Evolutionary conservation across 2,329 filamentous ascomycete species (phyloP), one percentile per base, ranked within the genome.

Genomic region (Orbilia blumenaviensis): DNA sequence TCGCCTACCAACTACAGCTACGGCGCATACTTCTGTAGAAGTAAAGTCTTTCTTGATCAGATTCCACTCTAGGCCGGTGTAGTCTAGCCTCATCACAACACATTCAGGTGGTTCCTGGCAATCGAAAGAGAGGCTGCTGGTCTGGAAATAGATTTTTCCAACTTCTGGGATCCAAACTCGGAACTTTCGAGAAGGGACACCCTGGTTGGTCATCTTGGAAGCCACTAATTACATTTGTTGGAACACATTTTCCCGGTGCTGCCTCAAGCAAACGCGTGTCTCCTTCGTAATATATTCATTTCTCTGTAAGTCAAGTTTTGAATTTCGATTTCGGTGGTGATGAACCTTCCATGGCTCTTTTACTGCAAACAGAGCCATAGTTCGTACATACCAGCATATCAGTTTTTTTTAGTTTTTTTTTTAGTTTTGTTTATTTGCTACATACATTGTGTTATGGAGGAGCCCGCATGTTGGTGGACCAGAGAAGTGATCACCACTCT

Each of bases 141-240:
- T 23, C 42, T 36, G 25, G 60, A 48, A 63, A 63, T 48, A 63
- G 60, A 46, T 42, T 41, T 63, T 23, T 34, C 38, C 54, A 42
- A 14, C 36, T 16, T 27, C 36, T 12, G 36, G 2, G 48, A 54
- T 29, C 64, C 41, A 42, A 23, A 56, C 23, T 44, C 42, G 36
- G 60, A 63, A 62, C 21, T 61, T 71, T 71, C 56, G 63, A 67
- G 63, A 67, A 67, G 50, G 34, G 66, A 32, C 41, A 44, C 41
- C 41, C 56, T 14, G 52, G 52, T 56, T 14, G 8, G 32, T 18
- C 29, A 36, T 56, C 52, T 38, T 56, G 29, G 32, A 27, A 18
- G 52, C 52, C 32, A 36, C 34, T 60, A 60, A 46, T n/a, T n/a
- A n/a, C n/a, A n/a, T 46, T 38, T 46, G 36, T 61, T 61, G 56